These are phyloP conservation scores for Aureobasidium mangrovei DNA, from an alignment of 2,329 filamentous ascomycete genomes.

Conservation along the genomic window DNA sequence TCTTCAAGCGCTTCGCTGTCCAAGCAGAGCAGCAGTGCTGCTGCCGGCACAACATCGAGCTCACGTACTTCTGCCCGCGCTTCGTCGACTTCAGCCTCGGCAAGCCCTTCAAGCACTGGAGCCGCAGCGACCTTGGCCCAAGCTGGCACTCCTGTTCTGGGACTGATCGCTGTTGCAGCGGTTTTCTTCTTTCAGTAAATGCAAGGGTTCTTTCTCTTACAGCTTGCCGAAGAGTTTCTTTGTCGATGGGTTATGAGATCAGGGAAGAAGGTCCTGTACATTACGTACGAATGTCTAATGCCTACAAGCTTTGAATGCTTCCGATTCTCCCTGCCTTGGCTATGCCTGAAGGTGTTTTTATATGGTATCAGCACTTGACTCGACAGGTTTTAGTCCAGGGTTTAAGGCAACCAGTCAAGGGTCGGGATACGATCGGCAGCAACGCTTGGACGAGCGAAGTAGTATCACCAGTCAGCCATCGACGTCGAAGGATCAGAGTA, in stretches of 20 bases:
- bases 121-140: conserved; percentile 18
- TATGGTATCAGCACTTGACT: not conserved
- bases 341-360: too few relatives aligned
- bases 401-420: too few relatives aligned
- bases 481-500: not conserved
- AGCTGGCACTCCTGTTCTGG: conserved; percentile 31
- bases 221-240: not conserved
- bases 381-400: too few relatives aligned
- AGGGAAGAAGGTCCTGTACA: not conserved
- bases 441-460: not conserved
- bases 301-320: not conserved
- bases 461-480: not conserved
- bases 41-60: conserved; percentile 17
- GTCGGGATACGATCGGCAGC: too few relatives aligned
- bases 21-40: conserved; percentile 19
- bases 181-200: conserved; percentile 27
- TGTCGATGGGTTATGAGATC: not conserved
- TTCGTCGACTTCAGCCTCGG: conserved; percentile 13
- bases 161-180: conserved; percentile 33
- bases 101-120: not conserved
- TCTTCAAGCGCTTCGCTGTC: not conserved
- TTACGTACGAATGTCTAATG: conserved; percentile 11
- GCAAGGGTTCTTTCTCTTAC: conserved; percentile 6
- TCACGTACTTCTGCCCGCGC: conserved; percentile 14
- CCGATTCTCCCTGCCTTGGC: not conserved